Evolutionary conservation across 371 early-diverging fungal species (phyloP).

Genomic region (Rhizopus microsporus): DNA sequence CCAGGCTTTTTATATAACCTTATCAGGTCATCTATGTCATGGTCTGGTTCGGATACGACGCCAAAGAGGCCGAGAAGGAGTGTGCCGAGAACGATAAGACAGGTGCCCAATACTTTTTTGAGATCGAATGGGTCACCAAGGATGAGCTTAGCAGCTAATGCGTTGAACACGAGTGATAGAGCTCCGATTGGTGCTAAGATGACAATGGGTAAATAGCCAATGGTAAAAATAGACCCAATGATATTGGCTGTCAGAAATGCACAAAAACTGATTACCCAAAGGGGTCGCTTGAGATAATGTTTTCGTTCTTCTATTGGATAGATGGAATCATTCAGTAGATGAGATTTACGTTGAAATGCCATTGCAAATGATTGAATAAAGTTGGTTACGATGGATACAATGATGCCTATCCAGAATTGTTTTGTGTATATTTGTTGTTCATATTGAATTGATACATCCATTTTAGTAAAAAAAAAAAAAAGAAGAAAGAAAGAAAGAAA

Average conservation of each 20-base stretch:
- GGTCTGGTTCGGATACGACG: constrained; percentile 72
- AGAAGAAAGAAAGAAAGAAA: constrained; percentile 8
- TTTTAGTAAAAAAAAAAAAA: constrained; percentile 1
- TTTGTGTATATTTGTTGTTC: constrained; percentile 7
- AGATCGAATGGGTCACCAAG: constrained; percentile 65
- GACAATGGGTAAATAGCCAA: constrained; percentile 82
- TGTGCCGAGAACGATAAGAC: constrained; percentile 71
- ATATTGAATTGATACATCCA: neutral
- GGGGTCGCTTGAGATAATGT: constrained; percentile 43
- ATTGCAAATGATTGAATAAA: constrained; percentile 63
- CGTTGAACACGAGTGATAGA: constrained; percentile 78
- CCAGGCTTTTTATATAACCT: constrained; percentile 68
- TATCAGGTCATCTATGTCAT: constrained; percentile 73
- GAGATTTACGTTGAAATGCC: constrained; percentile 73
- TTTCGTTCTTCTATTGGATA: constrained; percentile 56
- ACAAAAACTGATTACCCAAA: constrained; percentile 52
- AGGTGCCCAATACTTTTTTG: constrained; percentile 50
- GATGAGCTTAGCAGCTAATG: constrained; percentile 70
- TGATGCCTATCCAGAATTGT: constrained; percentile 44
- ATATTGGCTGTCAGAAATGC: constrained; percentile 70
- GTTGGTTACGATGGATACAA: constrained; percentile 46
- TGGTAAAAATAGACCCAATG: constrained; percentile 72
- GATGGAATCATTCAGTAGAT: constrained; percentile 58
- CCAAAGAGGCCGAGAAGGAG: constrained; percentile 75
- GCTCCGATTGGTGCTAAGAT: constrained; percentile 84